Evolutionary conservation across 108 stramenopile genomes (phyloP).

Genomic region (Skeletonema tropicum): DNA sequence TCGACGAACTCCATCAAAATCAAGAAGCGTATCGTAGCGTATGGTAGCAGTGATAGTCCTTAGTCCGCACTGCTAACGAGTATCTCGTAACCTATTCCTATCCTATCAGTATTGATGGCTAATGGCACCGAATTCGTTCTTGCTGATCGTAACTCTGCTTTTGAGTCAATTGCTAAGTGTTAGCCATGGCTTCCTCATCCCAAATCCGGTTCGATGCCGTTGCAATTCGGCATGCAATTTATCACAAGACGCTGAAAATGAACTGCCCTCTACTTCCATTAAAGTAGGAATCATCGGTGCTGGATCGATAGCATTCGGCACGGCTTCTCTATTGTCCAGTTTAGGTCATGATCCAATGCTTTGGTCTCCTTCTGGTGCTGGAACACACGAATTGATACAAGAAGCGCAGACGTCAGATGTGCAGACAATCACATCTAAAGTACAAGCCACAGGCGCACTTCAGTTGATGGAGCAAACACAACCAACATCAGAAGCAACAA

Average conservation of each 20-base stretch:
- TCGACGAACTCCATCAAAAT: no score
- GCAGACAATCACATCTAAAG: neutral
- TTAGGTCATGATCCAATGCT: conserved; percentile 62
- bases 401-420: neutral
- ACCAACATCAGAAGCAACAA: neutral
- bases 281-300: conserved; percentile 64
- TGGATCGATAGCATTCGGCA: conserved; percentile 66
- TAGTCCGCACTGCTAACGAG: no score
- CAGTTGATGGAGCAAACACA: neutral
- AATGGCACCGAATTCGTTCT: neutral
- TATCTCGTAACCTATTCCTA: no score
- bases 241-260: neutral
- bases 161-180: neutral
- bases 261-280: conserved; percentile 11
- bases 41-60: no score
- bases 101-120: neutral
- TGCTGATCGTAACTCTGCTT: neutral
- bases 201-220: neutral
- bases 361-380: conserved; percentile 70
- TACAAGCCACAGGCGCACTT: conserved; percentile 48
- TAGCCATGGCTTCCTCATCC: neutral
- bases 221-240: neutral
- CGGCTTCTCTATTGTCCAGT: conserved; percentile 56
- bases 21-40: no score
- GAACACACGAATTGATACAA: conserved; percentile 37